Evolutionary conservation across 257 asterid species (phyloP), one percentile per base, ranked within the genome.

Genomic region (Avicennia marina): DNA sequence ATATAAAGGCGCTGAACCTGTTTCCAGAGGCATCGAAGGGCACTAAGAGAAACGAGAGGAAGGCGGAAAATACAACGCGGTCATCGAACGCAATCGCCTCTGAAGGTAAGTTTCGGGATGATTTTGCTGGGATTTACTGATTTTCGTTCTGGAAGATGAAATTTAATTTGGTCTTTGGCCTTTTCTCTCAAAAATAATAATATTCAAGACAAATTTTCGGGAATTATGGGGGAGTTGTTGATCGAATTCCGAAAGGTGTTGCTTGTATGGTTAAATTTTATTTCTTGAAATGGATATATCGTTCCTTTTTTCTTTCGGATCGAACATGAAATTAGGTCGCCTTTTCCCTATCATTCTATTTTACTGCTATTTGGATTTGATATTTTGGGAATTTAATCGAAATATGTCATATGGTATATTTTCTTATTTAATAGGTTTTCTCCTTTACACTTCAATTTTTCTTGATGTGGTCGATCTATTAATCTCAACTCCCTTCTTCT

Each of bases 1-100:
- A 56, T 61, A 74, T 43, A 62, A 29, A 1, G 18, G 17, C 21
- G 4, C 11, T 4, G 41, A 3, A 7, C 12, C 44, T 1, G 36
- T 5, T 64, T 64, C 71, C 27, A 59, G 68, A 64, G 18, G 4
- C 68, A 58, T 64, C 72, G 17, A 22, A 1, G 3, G 12, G 1
- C 34, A 52, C 32, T 15, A 43, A 46, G 40, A 29, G 38, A 54
- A 31, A 29, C n/a, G 20, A 22, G 31, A 60, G 22, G 44, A 33
- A 45, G 7, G 13, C 1, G 36, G 53, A 56, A 33, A 16, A 15
- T 1, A 13, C 29, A 53, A 7, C 40, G 47, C 11, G 60, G 12
- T 26, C 12, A 52, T 9, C 44, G 55, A 2, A 38, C 48, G 49
- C 59, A 21, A 15, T 11, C 15, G 40, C 54, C 42, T 15, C 2